Evolutionary conservation across 73 alveolate species (phyloP).

Genomic region (Breviolum minutum): DNA sequence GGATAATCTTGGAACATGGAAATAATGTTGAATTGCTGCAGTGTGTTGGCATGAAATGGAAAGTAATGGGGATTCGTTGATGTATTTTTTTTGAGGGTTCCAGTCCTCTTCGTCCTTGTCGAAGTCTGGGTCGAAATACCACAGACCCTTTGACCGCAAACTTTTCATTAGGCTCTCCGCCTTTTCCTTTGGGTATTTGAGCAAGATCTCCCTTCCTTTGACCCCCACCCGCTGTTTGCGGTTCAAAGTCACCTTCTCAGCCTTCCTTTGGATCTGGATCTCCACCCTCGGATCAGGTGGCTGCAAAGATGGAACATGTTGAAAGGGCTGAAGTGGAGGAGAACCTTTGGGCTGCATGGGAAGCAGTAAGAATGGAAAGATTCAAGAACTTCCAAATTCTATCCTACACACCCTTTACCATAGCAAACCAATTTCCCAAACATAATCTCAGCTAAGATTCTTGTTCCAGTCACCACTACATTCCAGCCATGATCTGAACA

Average conservation of each 20-base stretch:
- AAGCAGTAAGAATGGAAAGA: not conserved
- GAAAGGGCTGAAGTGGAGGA: no score
- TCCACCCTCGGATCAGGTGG: not conserved
- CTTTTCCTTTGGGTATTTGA: not conserved
- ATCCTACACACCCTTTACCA: no score
- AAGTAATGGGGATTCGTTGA: not conserved
- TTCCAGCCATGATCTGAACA: not conserved
- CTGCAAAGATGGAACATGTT: not conserved
- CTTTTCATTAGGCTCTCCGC: not conserved
- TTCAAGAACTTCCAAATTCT: no score
- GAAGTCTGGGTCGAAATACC: not conserved
- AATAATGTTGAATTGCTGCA: no score
- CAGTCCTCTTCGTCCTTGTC: not conserved
- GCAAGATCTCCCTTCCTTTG: not conserved
- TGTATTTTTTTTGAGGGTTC: not conserved
- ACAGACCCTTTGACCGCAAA: not conserved
- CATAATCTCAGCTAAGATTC: no score
- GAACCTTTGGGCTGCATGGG: no score
- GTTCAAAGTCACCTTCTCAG: not conserved
- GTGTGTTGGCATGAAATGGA: no score
- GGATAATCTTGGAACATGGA: no score
- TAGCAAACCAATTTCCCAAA: no score
- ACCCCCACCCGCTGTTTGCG: no score
- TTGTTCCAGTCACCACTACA: no score
- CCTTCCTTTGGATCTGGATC: not conserved